Base-by-base conservation (phyloP, 2,329 filamentous ascomycete species). In the Knufia petricola region DNA sequence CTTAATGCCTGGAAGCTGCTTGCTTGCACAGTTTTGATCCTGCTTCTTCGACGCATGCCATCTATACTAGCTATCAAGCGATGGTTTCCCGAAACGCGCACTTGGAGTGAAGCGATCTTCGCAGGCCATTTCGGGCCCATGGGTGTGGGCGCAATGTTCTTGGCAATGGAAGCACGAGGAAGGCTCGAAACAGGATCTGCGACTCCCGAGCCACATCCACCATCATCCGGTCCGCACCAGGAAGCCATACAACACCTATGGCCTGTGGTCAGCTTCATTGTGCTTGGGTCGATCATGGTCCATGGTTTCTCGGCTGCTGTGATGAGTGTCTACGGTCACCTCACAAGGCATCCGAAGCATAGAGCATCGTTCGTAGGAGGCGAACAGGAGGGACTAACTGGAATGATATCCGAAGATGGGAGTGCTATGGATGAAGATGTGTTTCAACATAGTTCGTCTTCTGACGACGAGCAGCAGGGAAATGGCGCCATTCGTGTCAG, bases 71-170 rank as follows among this genome's bases (percentile, higher is more conserved):
- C 65, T 0, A 56, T 72, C 3, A 74, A 75, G 58, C 66, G 64
- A 10, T 64, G 70, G 51, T 64, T 76, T 9, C 73, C 72, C 0
- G 68, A 73, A 45, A 66, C 78, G 39, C 60, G 64, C 6, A 76
- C 73, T 0, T 69, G 68, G 19, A 66, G 67, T 4, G 76, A 78
- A 59, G 75, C 75, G 0, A 58, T 78, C 0, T 78, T 78, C 59
- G 68, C 67, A 37, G 75, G 75, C 0, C 75, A 78, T 56, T 78
- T 79, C 50, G 75, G 75, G 0, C 75, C 75, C 7, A 78, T 78
- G 69, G 76, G 76, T 15, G 67, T 78, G 1, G 75, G 74, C 1
- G 75, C 72, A 0, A 60, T 78, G 4, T 78, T 78, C 61, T 66
- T 79, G 1, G 73, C 74, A 1, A 75, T 78, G 39, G 75, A 78